phyloP scores from a whole-genome alignment of 2,329 filamentous ascomycete genomes.

The Metarhizium rileyi region DNA sequence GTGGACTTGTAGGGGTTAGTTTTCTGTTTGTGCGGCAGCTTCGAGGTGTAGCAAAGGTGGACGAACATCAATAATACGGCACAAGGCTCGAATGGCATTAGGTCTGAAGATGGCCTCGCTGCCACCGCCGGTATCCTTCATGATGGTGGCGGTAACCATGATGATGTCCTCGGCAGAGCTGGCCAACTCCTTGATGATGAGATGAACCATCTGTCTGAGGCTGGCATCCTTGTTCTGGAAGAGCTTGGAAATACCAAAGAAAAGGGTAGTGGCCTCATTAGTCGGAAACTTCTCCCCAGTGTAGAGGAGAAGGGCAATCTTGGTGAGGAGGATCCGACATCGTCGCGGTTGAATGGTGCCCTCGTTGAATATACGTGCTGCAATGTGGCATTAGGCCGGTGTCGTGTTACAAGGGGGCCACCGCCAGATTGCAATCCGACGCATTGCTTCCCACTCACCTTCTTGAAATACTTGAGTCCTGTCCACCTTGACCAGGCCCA shows the following conservation, averaged over 20 bases:
- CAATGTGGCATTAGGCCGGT: slow-evolving; percentile 6
- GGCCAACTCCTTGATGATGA: slow-evolving; percentile 95
- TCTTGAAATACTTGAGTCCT: slow-evolving; percentile 97
- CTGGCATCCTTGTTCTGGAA: slow-evolving; percentile 99
- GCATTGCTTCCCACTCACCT: slow-evolving; percentile 47
- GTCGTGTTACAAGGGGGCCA: neutral
- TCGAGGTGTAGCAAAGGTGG: neutral
- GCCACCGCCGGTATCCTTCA: slow-evolving; percentile 96
- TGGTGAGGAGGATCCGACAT: slow-evolving; percentile 96
- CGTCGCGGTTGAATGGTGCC: slow-evolving; percentile 92
- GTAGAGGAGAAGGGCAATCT: slow-evolving; percentile 92
- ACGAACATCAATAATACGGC: slow-evolving; percentile 89
- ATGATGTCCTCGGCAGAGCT: slow-evolving; percentile 96
- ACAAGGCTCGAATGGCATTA: slow-evolving; percentile 91
- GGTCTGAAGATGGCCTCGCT: slow-evolving; percentile 90
- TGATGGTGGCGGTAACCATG: slow-evolving; percentile 98
- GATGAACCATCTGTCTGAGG: slow-evolving; percentile 96
- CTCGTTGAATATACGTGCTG: slow-evolving; percentile 94
- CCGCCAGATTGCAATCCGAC: slow-evolving; percentile 7
- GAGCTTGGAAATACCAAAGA: slow-evolving; percentile 97
- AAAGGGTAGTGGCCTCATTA: slow-evolving; percentile 94
- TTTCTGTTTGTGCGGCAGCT: neutral
- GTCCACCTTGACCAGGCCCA: slow-evolving; percentile 91
- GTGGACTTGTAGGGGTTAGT: slow-evolving; percentile 50
- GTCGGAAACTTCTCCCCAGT: slow-evolving; percentile 95